Evolutionary conservation across 192 early-diverging fungal genomes (phyloP).

Genomic region (Coemansia sp.): DNA sequence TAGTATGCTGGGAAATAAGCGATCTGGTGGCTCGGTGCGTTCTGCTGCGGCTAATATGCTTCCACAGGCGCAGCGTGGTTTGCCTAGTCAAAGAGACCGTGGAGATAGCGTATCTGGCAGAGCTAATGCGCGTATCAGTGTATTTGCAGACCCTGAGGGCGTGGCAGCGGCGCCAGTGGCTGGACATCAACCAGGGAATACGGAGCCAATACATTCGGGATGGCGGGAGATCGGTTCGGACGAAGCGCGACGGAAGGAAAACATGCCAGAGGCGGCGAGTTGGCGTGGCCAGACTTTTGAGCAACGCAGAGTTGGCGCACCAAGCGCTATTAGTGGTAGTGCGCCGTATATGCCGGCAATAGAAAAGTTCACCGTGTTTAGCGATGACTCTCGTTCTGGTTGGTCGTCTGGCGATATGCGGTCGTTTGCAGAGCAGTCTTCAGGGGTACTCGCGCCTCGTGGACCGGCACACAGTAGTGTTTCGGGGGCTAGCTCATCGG

Average conservation of each 20-base stretch:
- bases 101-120: not conserved
- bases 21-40: conserved; percentile 17
- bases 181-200: not conserved
- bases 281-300: conserved; percentile 66
- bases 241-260: conserved; percentile 67
- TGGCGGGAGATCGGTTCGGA: conserved; percentile 68
- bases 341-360: not conserved
- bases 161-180: conserved; percentile 2
- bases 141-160: conserved; percentile 35
- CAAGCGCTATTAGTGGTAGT: conserved; percentile 1
- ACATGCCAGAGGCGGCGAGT: conserved; percentile 57
- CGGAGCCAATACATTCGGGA: conserved; percentile 3
- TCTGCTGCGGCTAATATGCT: conserved; percentile 41
- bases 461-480: not conserved
- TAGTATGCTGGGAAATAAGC: conserved; percentile 38
- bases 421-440: not conserved
- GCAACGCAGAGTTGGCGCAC: conserved; percentile 28
- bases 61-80: conserved; percentile 27
- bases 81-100: not conserved
- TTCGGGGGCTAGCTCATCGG: not conserved
- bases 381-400: conserved; percentile 16
- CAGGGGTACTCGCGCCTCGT: not conserved
- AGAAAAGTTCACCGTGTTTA: conserved; percentile 44
- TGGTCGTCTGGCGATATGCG: not conserved
- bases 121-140: conserved; percentile 37